Evolutionary conservation across 2,329 filamentous ascomycete genomes (phyloP).

Genomic region (Teratosphaeria destructans): DNA sequence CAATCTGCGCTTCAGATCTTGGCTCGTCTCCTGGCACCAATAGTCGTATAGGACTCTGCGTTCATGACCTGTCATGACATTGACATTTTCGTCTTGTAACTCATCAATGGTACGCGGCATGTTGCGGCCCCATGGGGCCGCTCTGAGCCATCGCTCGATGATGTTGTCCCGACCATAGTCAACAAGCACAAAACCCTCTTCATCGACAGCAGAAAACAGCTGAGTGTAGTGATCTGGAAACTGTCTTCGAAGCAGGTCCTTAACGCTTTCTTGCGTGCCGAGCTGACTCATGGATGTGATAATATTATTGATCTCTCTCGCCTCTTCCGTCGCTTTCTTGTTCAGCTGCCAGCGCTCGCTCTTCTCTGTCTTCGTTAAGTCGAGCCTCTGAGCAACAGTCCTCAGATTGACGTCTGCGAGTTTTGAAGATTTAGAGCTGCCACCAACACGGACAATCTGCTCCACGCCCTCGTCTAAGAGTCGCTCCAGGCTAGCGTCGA

Average conservation of each 20-base stretch:
- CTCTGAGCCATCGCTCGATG: not conserved
- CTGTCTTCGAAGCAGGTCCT: constrained; percentile 6
- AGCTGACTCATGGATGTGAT: constrained; percentile 5
- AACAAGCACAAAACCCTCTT: constrained; percentile 13
- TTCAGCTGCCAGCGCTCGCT: constrained; percentile 19
- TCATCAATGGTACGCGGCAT: not conserved
- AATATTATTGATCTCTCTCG: constrained; percentile 9
- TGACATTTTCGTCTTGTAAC: constrained; percentile 1
- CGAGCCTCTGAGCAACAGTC: constrained; percentile 20
- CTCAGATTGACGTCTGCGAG: constrained; percentile 44
- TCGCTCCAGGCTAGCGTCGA: constrained; percentile 52
- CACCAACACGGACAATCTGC: constrained; percentile 46
- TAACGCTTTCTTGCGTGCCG: constrained; percentile 1
- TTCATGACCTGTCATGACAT: constrained; percentile 3
- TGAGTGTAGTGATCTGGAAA: constrained; percentile 12
- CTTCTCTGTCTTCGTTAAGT: constrained; percentile 33
- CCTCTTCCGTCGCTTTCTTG: constrained; percentile 10
- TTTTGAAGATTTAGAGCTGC: constrained; percentile 44
- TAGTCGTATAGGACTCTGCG: constrained; percentile 3
- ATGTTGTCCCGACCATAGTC: not conserved
- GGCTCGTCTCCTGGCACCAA: constrained; percentile 6
- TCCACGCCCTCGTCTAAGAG: constrained; percentile 39
- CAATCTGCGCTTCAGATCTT: constrained; percentile 10
- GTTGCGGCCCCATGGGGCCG: not conserved
- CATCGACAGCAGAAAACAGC: constrained; percentile 14